Percentiles rank a stretch among this genome's conserved stretches.
Evolutionary conservation across 768 basidiomycete genomes (phyloP).

Genomic region (Lentinula raphanica): DNA sequence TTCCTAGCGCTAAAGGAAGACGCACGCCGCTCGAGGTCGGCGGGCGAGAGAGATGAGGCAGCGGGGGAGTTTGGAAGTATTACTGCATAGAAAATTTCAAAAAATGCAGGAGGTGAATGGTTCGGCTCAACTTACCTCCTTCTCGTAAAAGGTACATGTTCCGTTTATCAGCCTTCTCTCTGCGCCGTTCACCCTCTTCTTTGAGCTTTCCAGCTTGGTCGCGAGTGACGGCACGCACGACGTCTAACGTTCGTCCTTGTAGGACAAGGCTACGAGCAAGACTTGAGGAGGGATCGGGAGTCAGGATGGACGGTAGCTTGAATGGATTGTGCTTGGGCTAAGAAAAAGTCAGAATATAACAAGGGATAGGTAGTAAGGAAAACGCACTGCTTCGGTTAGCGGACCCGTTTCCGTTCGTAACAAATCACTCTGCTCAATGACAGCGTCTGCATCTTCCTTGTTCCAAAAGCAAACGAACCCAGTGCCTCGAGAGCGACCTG

Average conservation of each 20-base stretch:
- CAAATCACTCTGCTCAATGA: constrained; percentile 73
- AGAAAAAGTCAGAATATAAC: neutral
- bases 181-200: constrained; percentile 78
- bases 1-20: constrained; percentile 82
- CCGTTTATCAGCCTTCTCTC: constrained; percentile 90
- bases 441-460: constrained; percentile 80
- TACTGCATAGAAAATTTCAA: constrained; percentile 47
- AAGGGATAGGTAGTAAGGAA: neutral
- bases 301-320: constrained; percentile 80
- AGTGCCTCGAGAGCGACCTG: constrained; percentile 86
- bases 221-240: constrained; percentile 83
- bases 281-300: constrained; percentile 87
- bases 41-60: constrained; percentile 59
- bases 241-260: constrained; percentile 90
- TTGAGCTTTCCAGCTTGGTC: constrained; percentile 85
- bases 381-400: constrained; percentile 24
- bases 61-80: constrained; percentile 86
- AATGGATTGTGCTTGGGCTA: constrained; percentile 81
- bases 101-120: constrained; percentile 6
- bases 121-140: constrained; percentile 61
- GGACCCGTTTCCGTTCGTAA: constrained; percentile 55
- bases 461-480: constrained; percentile 99
- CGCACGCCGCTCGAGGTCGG: constrained; percentile 83
- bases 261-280: constrained; percentile 79
- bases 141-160: constrained; percentile 95